A percentile compares a stretch with the other conserved stretches of the same genome.
Conservation (phyloP, 352 stramenopile species). For the Pythium coloratum region DNA sequence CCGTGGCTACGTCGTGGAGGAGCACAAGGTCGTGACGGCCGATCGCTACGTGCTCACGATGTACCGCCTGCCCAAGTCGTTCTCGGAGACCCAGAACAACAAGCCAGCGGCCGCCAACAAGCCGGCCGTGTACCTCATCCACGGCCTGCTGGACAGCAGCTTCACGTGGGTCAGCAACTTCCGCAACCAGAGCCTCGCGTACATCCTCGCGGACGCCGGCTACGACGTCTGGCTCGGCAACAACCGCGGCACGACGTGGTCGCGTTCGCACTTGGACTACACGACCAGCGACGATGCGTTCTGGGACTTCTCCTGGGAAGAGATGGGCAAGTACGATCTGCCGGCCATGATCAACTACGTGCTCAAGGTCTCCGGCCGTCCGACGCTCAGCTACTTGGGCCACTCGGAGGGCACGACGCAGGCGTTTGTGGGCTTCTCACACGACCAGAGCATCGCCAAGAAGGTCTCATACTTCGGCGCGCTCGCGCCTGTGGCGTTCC, state of each 20-base stretch:
- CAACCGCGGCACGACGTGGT: conserved; percentile 59
- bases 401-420: conserved; percentile 64
- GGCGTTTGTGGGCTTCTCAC: conserved; percentile 52
- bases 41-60: conserved; percentile 63
- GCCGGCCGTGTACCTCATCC: conserved; percentile 44
- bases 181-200: conserved; percentile 56
- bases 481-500: conserved; percentile 46
- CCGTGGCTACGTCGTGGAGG: conserved; percentile 50
- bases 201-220: conserved; percentile 50
- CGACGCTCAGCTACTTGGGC: conserved; percentile 49
- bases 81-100: conserved; percentile 40
- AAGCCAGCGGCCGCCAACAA: conserved; percentile 34
- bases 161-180: conserved; percentile 63
- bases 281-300: conserved; percentile 37
- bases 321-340: conserved; percentile 52
- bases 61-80: conserved; percentile 58
- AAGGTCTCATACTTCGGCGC: conserved; percentile 59
- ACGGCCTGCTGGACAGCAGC: conserved; percentile 56
- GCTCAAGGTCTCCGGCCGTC: conserved; percentile 33
- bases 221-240: conserved; percentile 65
- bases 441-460: conserved; percentile 50
- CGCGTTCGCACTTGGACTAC: conserved; percentile 43
- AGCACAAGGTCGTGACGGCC: conserved; percentile 52
- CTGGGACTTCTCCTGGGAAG: conserved; percentile 57
- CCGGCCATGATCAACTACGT: conserved; percentile 55